Evolutionary conservation across 2,329 filamentous ascomycete genomes (phyloP).

Genomic region (Proliferodiscus dingleyae): DNA sequence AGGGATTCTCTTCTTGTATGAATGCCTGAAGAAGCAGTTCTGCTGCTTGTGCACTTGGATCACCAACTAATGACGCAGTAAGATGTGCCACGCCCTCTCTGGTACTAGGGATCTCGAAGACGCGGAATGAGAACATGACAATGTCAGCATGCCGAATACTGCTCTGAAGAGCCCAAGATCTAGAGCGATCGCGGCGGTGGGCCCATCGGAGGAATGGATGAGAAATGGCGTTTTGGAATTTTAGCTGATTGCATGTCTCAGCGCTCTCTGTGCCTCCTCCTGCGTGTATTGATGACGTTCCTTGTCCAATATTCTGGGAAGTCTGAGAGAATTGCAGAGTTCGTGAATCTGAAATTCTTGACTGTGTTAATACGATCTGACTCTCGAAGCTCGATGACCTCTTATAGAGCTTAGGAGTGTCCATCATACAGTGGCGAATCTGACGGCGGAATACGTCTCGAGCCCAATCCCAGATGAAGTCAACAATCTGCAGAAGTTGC

Average conservation of each 20-base stretch:
- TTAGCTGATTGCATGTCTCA: not conserved
- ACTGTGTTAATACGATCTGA: too few species aligned
- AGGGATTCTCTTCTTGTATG: conserved; percentile 1
- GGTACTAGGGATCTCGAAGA: conserved; percentile 2
- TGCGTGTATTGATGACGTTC: too few species aligned
- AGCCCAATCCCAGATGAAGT: conserved; percentile 2
- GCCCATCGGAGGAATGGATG: conserved; percentile 7
- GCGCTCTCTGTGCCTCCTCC: not conserved
- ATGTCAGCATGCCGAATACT: conserved; percentile 7
- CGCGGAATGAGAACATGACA: conserved; percentile 8
- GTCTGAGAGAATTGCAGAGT: too few species aligned
- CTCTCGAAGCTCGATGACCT: too few species aligned
- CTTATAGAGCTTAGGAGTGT: too few species aligned
- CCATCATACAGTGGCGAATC: conserved; percentile 2
- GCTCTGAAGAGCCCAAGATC: not conserved
- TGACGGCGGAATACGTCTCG: conserved; percentile 7
- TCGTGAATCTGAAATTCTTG: too few species aligned
- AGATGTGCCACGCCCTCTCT: conserved; percentile 4
- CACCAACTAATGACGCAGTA: conserved; percentile 4
- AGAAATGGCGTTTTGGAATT: not conserved
- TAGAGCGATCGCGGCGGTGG: not conserved
- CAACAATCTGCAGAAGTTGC: not conserved
- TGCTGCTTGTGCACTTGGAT: not conserved
- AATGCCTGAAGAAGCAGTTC: not conserved
- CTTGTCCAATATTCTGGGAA: too few species aligned